Conservation (phyloP, 495 filamentous ascomycete genomes). For the Tuber aestivum region DNA sequence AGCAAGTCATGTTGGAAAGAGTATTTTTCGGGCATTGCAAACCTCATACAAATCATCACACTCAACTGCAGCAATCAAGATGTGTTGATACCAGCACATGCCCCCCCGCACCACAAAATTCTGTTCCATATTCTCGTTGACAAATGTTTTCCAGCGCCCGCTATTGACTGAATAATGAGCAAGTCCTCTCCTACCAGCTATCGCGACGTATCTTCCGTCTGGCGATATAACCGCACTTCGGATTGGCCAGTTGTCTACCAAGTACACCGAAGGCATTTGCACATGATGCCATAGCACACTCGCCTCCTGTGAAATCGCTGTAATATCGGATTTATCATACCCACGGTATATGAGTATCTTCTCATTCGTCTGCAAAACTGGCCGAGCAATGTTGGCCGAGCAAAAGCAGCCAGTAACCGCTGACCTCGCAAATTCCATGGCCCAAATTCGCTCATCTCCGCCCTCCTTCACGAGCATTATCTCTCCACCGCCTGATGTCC, state of each 20-base stretch:
- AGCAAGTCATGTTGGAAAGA: conserved; percentile 6
- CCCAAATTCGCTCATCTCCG: conserved; percentile 72
- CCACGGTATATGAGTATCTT: conserved; percentile 87
- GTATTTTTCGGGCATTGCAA: conserved; percentile 10
- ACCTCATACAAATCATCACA: conserved; percentile 74
- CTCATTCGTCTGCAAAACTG: conserved; percentile 78
- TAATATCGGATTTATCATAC: conserved; percentile 82
- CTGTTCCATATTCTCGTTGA: conserved; percentile 71
- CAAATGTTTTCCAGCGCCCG: conserved; percentile 92
- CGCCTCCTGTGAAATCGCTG: conserved; percentile 84
- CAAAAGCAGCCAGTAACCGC: conserved; percentile 85
- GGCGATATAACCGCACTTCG: conserved; percentile 74
- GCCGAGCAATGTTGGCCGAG: conserved; percentile 78
- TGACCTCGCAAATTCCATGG: conserved; percentile 85
- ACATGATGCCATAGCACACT: conserved; percentile 81
- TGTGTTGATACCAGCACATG: conserved; percentile 98
- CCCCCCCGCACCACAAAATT: conserved; percentile 88
- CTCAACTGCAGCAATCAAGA: conserved; percentile 90
- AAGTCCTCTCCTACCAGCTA: conserved; percentile 84
- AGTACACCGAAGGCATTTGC: conserved; percentile 75
- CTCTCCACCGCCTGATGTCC: conserved; percentile 82
- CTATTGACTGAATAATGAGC: conserved; percentile 95
- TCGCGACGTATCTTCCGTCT: conserved; percentile 89
- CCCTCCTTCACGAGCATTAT: conserved; percentile 61
- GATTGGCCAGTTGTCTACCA: conserved; percentile 89